Conservation (phyloP, 495 filamentous ascomycete genomes). For the Lichenothelia convexa region DNA sequence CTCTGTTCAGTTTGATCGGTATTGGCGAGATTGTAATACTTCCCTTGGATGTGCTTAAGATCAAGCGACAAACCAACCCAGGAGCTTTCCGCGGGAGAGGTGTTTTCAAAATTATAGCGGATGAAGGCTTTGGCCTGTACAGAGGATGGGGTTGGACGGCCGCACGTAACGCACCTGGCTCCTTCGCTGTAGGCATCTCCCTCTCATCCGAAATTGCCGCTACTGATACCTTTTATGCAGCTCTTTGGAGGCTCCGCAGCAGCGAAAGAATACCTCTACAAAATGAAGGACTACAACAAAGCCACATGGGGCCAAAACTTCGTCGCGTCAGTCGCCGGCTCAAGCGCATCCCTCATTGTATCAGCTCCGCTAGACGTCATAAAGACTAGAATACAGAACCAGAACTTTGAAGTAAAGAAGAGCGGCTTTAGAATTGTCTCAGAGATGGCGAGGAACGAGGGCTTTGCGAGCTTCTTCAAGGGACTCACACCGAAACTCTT, state of each 20-base stretch:
- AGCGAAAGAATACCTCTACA: slow-evolving; percentile 88
- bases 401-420: slow-evolving; percentile 96
- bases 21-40: slow-evolving; percentile 93
- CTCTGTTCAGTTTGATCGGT: slow-evolving; percentile 70
- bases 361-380: slow-evolving; percentile 95
- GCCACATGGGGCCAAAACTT: slow-evolving; percentile 96
- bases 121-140: slow-evolving; percentile 94
- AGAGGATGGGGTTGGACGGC: slow-evolving; percentile 96
- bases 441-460: slow-evolving; percentile 85
- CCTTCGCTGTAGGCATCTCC: slow-evolving; percentile 62
- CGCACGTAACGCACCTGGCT: slow-evolving; percentile 88
- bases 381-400: slow-evolving; percentile 98
- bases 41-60: slow-evolving; percentile 93
- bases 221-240: slow-evolving; percentile 23
- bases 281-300: slow-evolving; percentile 77
- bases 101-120: slow-evolving; percentile 68
- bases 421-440: slow-evolving; percentile 74
- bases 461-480: slow-evolving; percentile 83
- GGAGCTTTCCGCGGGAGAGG: slow-evolving; percentile 93
- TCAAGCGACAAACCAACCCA: slow-evolving; percentile 98
- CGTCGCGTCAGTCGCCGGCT: slow-evolving; percentile 84
- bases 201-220: slow-evolving; percentile 3
- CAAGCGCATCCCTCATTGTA: slow-evolving; percentile 77
- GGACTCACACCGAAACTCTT: slow-evolving; percentile 89
- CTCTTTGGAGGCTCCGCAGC: slow-evolving; percentile 98